phyloP scores from a whole-genome alignment of 306 rosid genomes.

The Abrus pulchellus region DNA sequence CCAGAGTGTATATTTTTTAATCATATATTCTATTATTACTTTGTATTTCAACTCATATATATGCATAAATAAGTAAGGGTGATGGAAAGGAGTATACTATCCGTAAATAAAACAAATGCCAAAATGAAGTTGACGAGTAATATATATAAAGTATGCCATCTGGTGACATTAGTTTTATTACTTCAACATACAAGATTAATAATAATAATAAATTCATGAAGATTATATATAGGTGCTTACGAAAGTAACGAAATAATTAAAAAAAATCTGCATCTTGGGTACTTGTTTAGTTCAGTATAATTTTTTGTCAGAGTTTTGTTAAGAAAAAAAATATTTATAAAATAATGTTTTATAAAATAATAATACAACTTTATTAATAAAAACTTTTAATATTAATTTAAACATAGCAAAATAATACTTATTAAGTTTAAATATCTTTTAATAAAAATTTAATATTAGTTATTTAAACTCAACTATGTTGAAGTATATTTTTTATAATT shows the following conservation, averaged over 20 bases:
- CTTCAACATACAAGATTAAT: not conserved
- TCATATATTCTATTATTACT: not conserved
- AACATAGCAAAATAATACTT: too few relatives aligned
- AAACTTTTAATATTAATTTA: too few relatives aligned
- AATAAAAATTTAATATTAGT: too few relatives aligned
- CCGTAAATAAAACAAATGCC: not conserved
- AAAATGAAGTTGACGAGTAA: not conserved
- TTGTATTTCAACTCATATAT: not conserved
- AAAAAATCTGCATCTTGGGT: not conserved
- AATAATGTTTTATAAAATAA: too few relatives aligned
- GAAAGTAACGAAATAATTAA: not conserved
- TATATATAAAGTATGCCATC: not conserved
- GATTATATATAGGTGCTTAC: not conserved
- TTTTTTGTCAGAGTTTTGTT: not conserved
- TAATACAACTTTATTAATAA: too few relatives aligned
- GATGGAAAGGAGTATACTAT: not conserved
- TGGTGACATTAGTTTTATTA: conserved; percentile 2
- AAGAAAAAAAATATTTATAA: not conserved
- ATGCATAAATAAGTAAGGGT: not conserved
- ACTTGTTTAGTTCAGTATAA: not conserved
- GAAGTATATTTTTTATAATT: too few relatives aligned
- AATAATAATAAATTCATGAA: not conserved
- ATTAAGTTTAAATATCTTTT: too few relatives aligned
- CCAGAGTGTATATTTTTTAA: not conserved
- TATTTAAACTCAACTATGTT: too few relatives aligned